A percentile compares a stretch with the other conserved stretches of the same genome.
These are phyloP conservation scores for Galerina marginata DNA, from an alignment of 768 basidiomycete genomes.

Conservation along the genomic window DNA sequence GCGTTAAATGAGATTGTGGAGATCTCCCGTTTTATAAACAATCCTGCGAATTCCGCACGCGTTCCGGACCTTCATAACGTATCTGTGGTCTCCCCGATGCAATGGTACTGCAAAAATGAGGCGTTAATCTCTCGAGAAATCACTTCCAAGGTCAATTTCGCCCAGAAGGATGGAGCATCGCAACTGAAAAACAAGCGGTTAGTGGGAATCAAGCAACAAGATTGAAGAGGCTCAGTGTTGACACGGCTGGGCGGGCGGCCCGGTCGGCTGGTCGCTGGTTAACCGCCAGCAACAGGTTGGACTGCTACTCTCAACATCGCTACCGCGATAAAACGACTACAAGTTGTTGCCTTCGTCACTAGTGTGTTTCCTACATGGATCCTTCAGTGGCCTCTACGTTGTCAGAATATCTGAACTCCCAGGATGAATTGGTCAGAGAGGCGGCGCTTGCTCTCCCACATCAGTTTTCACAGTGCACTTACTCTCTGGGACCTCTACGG, in stretches of 20 bases:
- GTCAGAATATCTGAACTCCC: slow-evolving; percentile 50
- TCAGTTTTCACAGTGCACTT: slow-evolving; percentile 71
- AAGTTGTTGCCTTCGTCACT: no score
- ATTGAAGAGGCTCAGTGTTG: no score
- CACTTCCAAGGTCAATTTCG: background rate
- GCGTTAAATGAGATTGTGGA: background rate
- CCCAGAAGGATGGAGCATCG: background rate
- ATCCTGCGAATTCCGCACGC: slow-evolving; percentile 17
- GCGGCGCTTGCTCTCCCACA: slow-evolving; percentile 65
- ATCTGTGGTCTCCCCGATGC: background rate
- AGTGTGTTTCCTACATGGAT: background rate
- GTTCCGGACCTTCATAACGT: slow-evolving; percentile 12
- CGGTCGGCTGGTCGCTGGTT: no score
- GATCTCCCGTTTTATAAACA: slow-evolving; percentile 5
- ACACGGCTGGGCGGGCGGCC: no score
- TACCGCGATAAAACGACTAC: no score
- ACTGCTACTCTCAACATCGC: no score
- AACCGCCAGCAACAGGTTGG: no score
- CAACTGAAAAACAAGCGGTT: no score
- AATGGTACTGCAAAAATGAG: background rate
- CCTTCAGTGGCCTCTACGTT: slow-evolving; percentile 42
- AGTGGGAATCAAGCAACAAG: no score
- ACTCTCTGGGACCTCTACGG: slow-evolving; percentile 60
- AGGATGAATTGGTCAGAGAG: slow-evolving; percentile 54
- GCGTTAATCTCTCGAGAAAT: background rate